These are phyloP conservation scores for Cutaneotrichosporon cyanovorans DNA, from an alignment of 1,284 basidiomycete genomes.

Conservation along the genomic window DNA sequence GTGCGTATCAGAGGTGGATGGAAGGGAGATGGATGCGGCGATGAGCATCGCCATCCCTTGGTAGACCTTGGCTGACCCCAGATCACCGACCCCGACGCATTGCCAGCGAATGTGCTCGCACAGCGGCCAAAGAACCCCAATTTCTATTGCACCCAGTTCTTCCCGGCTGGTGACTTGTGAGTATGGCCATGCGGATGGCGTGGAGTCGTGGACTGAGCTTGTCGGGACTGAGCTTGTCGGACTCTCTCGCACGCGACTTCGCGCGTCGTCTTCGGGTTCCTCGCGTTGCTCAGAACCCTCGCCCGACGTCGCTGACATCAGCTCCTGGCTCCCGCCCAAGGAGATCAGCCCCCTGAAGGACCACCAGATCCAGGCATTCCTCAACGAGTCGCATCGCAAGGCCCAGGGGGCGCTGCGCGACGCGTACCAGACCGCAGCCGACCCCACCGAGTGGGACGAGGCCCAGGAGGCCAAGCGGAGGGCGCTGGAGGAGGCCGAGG, in stretches of 20 bases:
- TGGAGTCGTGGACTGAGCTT: too few species aligned
- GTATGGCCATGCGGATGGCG: too few species aligned
- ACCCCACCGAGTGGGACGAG: conserved; percentile 63
- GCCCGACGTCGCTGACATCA: conserved; percentile 37
- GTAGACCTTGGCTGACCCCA: conserved; percentile 14
- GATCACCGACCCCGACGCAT: conserved; percentile 34
- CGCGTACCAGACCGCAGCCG: conserved; percentile 74
- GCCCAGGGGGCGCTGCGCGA: conserved; percentile 64
- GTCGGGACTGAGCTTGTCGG: too few species aligned
- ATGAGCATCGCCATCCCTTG: too few species aligned
- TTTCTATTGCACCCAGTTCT: conserved; percentile 38
- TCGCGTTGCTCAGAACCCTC: not conserved
- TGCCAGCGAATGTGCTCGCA: conserved; percentile 31
- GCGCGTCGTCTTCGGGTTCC: not conserved
- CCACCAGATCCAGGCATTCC: conserved; percentile 76
- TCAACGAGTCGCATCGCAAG: conserved; percentile 62
- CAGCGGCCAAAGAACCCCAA: conserved; percentile 27
- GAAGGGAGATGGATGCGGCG: too few species aligned
- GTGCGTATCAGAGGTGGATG: too few species aligned
- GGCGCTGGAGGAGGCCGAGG: conserved; percentile 55
- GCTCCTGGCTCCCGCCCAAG: conserved; percentile 75
- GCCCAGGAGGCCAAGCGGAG: conserved; percentile 52
- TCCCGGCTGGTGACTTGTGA: conserved; percentile 72
- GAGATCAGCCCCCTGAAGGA: conserved; percentile 71
- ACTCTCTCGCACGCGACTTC: too few species aligned